Base-by-base conservation (phyloP, 305 asterid species). In the Coffea humblotiana region DNA sequence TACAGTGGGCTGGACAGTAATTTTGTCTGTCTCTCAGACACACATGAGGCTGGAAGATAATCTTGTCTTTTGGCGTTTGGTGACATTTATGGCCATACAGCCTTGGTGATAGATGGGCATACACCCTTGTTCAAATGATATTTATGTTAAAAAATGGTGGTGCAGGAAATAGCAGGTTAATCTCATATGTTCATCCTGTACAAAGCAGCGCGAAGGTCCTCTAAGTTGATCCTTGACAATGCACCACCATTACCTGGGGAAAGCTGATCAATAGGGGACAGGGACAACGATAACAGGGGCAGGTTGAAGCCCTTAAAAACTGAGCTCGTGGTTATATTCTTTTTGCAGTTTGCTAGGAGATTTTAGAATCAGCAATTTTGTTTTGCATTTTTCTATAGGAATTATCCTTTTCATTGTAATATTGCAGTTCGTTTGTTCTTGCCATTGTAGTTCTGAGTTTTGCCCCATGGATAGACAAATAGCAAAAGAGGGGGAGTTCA, bases 1-100 rank as follows among this genome's bases (percentile, higher is more conserved):
- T 92, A 72, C 88, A 79, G 79, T 86, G 84, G 48, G 78, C 72
- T 79, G 88, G 76, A 72, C 72, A 76, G 67, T 84, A 72, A 65
- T 78, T 63, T 37, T 64, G 76, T 85, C 70, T 63, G 47, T 72
- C 19, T 78, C 81, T 56, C 67, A 63, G 52, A 37, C 43, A 58
- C 2, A 19, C 35, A 49, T 32, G 21, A 54, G 54, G 78, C 67
- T 74, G 32, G 69, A 76, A 64, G 64, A 63, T 64, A 18, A 45
- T 58, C 66, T 61, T 63, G 71, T 73, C 80, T 52, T 79, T 73
- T 74, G 51, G 80, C 49, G 74, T 69, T 72, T 79, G 81, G 60
- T n/a, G 37, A 64, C 40, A 63, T 37, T 37, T 37, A 37, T 37
- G 43, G 43, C 6, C 43, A 37, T 37, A 37, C 43, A 37, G 6